Base-by-base conservation (phyloP, 208 protist species). In the Trypanosoma rangeli region DNA sequence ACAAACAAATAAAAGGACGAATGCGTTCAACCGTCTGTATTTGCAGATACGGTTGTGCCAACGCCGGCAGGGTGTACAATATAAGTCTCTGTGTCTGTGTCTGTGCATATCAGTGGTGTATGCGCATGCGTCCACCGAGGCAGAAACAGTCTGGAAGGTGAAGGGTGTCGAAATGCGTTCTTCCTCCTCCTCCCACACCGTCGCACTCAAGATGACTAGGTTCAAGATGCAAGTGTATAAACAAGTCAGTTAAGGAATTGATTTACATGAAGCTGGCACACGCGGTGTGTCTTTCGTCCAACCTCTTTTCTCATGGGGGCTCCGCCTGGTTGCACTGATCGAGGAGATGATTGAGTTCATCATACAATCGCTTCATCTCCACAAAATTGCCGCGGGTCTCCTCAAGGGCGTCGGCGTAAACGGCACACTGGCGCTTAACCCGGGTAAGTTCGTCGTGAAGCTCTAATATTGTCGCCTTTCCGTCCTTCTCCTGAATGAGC, bases 321-420 rank as follows among this genome's bases (percentile, higher is more conserved):
- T 46, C 35, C 29, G 24, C 12, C 10, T 12, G 39, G 18, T 26
- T 62, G 42, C 28, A 67, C 8, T 20, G 16, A 22, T n/a, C 55
- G 13, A 71, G 5, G 31, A 77, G 65, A 12, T 48, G 20, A 29
- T 72, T 72, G 1, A 94, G 79, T 67, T 94, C 84, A 31, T 68
- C 69, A 64, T 89, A 91, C 8, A 94, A 69, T 22, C 82, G 67
- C 74, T 88, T 87, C 83, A 94, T 85, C 53, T 91, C 81, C n/a
- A 86, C 78, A 44, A 91, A 89, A 60, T 91, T 84, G 26, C 65
- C 76, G 0, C 85, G 69, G 18, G 79, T 76, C 67, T 94, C 85
- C 76, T 91, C 89, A 24, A 91, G 64, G 18, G 89, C 84, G 13
- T 86, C 80, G 13, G 84, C 85, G 65, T 94, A 94, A 1, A 86